A percentile compares a stretch with the other conserved stretches of the same genome.
Evolutionary conservation across 108 stramenopile species (phyloP).

Genomic region (Conticribra guillardii): DNA sequence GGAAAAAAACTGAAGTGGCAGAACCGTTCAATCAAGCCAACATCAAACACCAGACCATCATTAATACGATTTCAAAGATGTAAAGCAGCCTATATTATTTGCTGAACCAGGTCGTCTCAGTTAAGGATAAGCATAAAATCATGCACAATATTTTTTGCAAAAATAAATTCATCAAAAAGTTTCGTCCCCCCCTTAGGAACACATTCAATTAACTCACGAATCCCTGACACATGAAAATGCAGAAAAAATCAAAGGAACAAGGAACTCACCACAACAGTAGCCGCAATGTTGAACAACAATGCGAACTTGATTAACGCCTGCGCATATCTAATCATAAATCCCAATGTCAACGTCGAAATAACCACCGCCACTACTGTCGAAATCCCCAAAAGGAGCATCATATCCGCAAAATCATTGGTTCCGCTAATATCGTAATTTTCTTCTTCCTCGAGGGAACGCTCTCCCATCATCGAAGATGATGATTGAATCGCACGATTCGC

Average conservation of each 20-base stretch:
- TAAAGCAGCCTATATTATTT: too few relatives aligned
- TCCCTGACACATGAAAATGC: too few relatives aligned
- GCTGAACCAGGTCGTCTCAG: too few relatives aligned
- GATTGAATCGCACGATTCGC: not conserved
- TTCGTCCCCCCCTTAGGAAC: too few relatives aligned
- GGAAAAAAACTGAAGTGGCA: not conserved
- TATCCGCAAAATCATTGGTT: conserved; percentile 30
- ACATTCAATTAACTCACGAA: too few relatives aligned
- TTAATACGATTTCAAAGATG: too few relatives aligned
- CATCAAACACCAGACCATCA: too few relatives aligned
- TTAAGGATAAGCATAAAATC: too few relatives aligned
- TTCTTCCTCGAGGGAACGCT: conserved; percentile 31
- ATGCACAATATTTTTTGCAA: too few relatives aligned
- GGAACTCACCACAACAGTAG: conserved; percentile 44
- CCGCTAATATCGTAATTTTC: conserved; percentile 21
- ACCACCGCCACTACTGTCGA: conserved; percentile 34
- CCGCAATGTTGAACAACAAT: conserved; percentile 63
- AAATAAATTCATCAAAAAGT: too few relatives aligned
- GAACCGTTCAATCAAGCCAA: too few relatives aligned
- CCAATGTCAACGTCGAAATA: conserved; percentile 28
- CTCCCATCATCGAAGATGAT: conserved; percentile 13
- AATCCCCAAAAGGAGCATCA: conserved; percentile 34
- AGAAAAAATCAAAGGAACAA: too few relatives aligned
- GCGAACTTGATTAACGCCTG: conserved; percentile 64
- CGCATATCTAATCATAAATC: conserved; percentile 54